Base-by-base conservation (phyloP, 2,329 filamentous ascomycete genomes). In the Parastagonospora avenae region DNA sequence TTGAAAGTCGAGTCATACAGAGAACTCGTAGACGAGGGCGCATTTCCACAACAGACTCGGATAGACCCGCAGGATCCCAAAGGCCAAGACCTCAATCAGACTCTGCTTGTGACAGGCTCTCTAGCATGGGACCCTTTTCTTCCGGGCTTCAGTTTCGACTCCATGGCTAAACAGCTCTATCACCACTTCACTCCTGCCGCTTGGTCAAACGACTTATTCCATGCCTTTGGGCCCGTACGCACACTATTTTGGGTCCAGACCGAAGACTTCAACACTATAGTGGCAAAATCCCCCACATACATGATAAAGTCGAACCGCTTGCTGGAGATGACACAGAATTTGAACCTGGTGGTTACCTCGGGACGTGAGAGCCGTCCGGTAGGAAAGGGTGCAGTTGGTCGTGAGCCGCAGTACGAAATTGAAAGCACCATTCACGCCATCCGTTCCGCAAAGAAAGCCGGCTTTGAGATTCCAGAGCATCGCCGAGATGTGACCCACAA, bases 221-320 rank as follows among this genome's bases (percentile, higher is more conserved):
- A 96, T 62, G 78, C 79, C 27, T 92, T 91, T 67, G 93, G 93
- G 2, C 82, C 87, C 14, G 86, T 96, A 2, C 85, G 92, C 42
- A 87, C 93, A 78, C 80, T 97, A 1, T 68, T 92, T 33, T 92
- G 92, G 86, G 65, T 86, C 3, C 80, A 83, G 1, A 78, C 86
- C 37, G 77, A 82, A 0, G 87, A 91, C 48, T 85, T 85, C 57
- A 63, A 73, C 6, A 55, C 71, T 1, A 59, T 90, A 1, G 51
- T 96, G 7, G 88, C 92, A 0, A 82, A 45, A 75, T 77, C 60
- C 2, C 66, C 89, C 2, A 71, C 77, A 30, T 71, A 77, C 1
- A 82, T 87, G n/a, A 80, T 74, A 36, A 86, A 85, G 39, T 69
- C 79, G 16, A 79, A 83, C 4, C 68, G 89, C 4, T 79, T 88